A percentile compares a stretch with the other conserved stretches of the same genome.
Evolutionary conservation across 2,329 filamentous ascomycete species (phyloP).

Genomic region (Beauveria asiatica): DNA sequence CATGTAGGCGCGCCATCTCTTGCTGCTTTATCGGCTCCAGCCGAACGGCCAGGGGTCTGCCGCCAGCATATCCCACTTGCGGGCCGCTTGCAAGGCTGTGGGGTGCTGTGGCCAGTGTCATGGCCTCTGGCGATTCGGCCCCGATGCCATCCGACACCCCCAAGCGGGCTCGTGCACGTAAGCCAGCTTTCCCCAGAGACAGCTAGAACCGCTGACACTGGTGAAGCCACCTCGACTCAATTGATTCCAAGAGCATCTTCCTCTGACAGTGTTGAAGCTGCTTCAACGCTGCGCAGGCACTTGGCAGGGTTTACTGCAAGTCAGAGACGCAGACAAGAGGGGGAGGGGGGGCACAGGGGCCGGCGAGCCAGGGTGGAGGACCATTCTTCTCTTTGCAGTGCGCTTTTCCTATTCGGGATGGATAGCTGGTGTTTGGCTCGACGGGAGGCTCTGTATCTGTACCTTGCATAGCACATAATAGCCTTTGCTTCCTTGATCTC

Average conservation of each 20-base stretch:
- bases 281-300: neutral
- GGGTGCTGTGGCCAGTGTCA: neutral
- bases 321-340: slow-evolving; percentile 2
- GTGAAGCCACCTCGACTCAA: neutral
- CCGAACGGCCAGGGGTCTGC: slow-evolving; percentile 10
- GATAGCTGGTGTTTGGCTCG: neutral
- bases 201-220: neutral
- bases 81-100: slow-evolving; percentile 17
- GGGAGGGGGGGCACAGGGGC: neutral
- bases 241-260: neutral
- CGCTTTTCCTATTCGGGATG: slow-evolving; percentile 9
- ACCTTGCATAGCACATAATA: slow-evolving; percentile 1
- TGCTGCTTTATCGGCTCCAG: slow-evolving; percentile 30
- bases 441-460: slow-evolving; percentile 1
- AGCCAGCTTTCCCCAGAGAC: neutral
- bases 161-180: neutral
- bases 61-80: slow-evolving; percentile 20
- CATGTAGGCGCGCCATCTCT: slow-evolving; percentile 29
- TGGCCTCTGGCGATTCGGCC: neutral
- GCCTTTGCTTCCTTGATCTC: neutral
- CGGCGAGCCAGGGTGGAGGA: neutral
- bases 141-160: neutral
- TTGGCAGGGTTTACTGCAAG: neutral
- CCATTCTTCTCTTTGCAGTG: slow-evolving; percentile 1
- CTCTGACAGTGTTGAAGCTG: neutral